These are phyloP conservation scores for Candida wancherniae DNA, from an alignment of 805 yeast genomes.

Conservation along the genomic window DNA sequence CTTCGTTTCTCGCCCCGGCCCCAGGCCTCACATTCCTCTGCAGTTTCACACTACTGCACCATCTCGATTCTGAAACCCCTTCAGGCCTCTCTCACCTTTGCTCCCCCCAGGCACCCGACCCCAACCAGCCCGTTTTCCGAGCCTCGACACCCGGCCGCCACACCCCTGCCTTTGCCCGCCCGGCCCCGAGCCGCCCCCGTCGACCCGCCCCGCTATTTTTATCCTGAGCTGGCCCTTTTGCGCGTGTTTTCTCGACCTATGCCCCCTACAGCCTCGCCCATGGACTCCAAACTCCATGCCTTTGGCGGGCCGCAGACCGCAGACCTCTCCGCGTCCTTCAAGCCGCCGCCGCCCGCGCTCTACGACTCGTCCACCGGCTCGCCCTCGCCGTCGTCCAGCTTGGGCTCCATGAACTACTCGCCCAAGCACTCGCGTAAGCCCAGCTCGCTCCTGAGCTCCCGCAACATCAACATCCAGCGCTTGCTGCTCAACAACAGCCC, in stretches of 20 bases:
- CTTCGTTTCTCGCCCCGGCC: too few relatives aligned
- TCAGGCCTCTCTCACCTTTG: not conserved
- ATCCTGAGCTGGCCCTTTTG: conserved; percentile 1
- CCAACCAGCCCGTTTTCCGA: not conserved
- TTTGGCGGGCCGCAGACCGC: conserved; percentile 3
- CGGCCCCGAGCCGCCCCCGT: not conserved
- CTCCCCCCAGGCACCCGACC: not conserved
- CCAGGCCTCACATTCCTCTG: too few relatives aligned
- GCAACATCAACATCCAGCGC: conserved; percentile 36
- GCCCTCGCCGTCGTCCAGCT: conserved; percentile 3
- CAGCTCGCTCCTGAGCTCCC: conserved; percentile 20
- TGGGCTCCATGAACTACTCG: conserved; percentile 29
- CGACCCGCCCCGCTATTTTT: not conserved
- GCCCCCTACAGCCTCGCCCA: conserved; percentile 4
- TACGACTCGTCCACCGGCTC: conserved; percentile 5
- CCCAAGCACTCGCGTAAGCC: conserved; percentile 35
- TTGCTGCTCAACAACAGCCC: conserved; percentile 28
- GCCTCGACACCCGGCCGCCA: not conserved
- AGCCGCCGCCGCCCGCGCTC: conserved; percentile 8
- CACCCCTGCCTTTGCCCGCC: not conserved
- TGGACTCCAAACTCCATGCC: conserved; percentile 6
- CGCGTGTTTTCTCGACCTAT: not conserved
- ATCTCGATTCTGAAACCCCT: conserved; percentile 6
- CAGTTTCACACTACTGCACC: conserved; percentile 7
- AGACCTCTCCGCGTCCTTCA: conserved; percentile 5